Base-by-base conservation (phyloP, 345 rosid species). In the Microcos paniculata region DNA sequence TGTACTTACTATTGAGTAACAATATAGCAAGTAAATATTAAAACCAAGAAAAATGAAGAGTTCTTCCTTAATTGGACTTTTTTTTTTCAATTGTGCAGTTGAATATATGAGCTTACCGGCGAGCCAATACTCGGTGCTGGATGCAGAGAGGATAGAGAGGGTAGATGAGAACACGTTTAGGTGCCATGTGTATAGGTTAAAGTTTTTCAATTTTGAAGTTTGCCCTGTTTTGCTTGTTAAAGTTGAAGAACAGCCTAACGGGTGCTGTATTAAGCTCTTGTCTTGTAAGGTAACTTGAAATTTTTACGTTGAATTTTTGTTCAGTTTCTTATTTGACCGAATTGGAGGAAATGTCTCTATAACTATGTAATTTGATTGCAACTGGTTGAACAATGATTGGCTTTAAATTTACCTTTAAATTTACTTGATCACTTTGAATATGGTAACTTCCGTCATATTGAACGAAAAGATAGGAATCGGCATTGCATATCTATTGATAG, bases 21-120 rank as follows among this genome's bases (percentile, higher is more conserved):
- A 35, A 35, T 2, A 7, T 35, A 35, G 40, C 40, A 35, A 35
- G 40, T 35, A 7, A 35, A 35, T 3, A 35, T 35, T 7, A 35
- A 35, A 35, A 35, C 6, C 6, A 35, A 35, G 40, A 3, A 35
- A 0, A 3, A 35, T 35, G 40, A 35, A n/a, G n/a, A n/a, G n/a
- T 31, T 31, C 52, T 45, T 49, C 16, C 26, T 49, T 30, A 30
- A 49, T 30, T 49, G 26, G 30, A 38, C 12, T 70, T 48, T 35
- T 9, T 4, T 55, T 63, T 66, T 63, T 66, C 48, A 10, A 14
- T 61, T 61, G 26, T 82, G 77, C 84, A 95, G 98, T 77, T 73
- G 97, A 93, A 82, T 93, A 95, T 80, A 95, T 93, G 97, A 91
- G 97, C 84, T 87, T 93, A 89, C 99, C 98, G 11, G 97, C 98